Evolutionary conservation across 2,329 filamentous ascomycete genomes (phyloP).

Genomic region (Pseudogymnoascus sp.): DNA sequence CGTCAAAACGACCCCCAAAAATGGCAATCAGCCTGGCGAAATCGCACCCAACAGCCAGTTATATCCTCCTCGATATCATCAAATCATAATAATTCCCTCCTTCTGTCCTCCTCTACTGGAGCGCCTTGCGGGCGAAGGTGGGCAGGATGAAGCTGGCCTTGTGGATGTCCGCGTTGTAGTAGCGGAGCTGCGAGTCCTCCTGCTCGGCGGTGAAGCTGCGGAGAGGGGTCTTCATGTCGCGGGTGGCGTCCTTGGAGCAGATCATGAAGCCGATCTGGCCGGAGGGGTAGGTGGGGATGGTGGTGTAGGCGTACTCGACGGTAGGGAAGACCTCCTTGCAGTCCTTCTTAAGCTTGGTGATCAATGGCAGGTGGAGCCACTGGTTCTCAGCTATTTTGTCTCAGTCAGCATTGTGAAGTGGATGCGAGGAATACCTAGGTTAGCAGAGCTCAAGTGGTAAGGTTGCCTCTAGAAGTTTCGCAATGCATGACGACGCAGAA

Average conservation of each 20-base stretch:
- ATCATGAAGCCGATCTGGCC: constrained; percentile 99
- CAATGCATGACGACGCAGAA: not conserved
- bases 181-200: constrained; percentile 86
- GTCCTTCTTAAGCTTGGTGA: constrained; percentile 90
- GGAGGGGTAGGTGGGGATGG: constrained; percentile 97
- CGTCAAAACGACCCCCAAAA: not conserved
- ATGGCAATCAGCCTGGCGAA: not conserved
- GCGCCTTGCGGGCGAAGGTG: constrained; percentile 79
- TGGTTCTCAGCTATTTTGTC: constrained; percentile 79
- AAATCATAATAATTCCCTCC: not conserved
- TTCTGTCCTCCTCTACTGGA: constrained; percentile 40
- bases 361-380: constrained; percentile 94
- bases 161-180: constrained; percentile 98
- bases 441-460: constrained; percentile 7
- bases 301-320: constrained; percentile 98
- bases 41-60: not conserved
- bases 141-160: constrained; percentile 89
- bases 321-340: constrained; percentile 96
- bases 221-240: constrained; percentile 78
- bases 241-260: constrained; percentile 86
- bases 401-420: constrained; percentile 1
- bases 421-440: not conserved
- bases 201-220: constrained; percentile 77
- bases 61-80: constrained; percentile 4
- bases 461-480: constrained; percentile 7